Base-by-base conservation (phyloP, 371 early-diverging fungal genomes). In the Funneliformis caledonium region DNA sequence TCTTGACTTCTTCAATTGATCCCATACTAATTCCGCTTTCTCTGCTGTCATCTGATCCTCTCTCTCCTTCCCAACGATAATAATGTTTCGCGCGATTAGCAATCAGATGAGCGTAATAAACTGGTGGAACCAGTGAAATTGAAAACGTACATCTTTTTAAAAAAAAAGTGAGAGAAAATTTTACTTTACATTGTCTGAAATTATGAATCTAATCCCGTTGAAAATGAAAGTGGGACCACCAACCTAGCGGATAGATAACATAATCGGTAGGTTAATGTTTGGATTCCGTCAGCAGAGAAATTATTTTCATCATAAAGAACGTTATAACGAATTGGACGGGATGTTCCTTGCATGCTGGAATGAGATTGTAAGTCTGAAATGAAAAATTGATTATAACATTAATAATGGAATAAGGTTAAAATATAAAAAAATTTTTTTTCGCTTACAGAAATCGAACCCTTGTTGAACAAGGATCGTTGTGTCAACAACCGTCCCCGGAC, bases 31-130 rank as follows among this genome's bases (percentile, higher is more conserved):
- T 37, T 16, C 19, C 37, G 11, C 70, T 70, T 19, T 43, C 50
- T 52, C 31, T 37, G 5, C 31, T 31, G n/a, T 11, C 0, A 83
- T 72, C 83, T 85, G 43, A 84, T 52, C 19, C 48, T 19, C 12
- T 26, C 2, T 33, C 10, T 14, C 68, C 43, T 82, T 12, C 85
- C 85, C 73, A 83, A 82, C 82, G 85, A 82, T 96, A 97, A 90
- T 94, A 95, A 59, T 96, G 90, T 52, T 50, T 72, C 0, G 95
- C 95, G 3, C 96, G 88, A 14, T 89, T 89, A 0, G 96, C 95
- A 2, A 96, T 92, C 3, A 96, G 84, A 83, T 97, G 94, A 5
- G 97, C 97, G 76, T 96, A 97, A 87, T 96, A 97, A 10, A 93
- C 94, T 5, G 96, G 94, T 4, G 94, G 93, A 2, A 87, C 78